Conservation (phyloP, 192 early-diverging fungal genomes). For the Mortierella hygrophila region DNA sequence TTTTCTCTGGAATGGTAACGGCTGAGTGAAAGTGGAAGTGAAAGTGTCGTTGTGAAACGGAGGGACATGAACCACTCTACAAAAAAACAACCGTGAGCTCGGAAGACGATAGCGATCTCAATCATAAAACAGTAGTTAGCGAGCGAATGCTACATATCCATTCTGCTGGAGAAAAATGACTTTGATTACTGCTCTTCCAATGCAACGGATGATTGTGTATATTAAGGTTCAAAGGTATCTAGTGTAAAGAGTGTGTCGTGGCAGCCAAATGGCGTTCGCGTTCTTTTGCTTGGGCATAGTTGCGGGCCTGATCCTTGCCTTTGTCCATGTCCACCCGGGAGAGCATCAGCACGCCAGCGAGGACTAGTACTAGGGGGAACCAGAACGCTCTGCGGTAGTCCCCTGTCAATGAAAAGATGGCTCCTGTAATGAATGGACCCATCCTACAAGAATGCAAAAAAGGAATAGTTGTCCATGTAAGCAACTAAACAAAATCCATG, state of each 20-base stretch:
- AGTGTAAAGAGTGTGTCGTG: background rate
- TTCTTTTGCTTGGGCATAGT: conserved; percentile 1
- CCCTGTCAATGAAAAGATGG: conserved; percentile 65
- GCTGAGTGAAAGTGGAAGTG: background rate
- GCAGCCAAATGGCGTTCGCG: background rate
- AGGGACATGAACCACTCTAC: too few relatives aligned
- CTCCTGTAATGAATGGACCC: conserved; percentile 78
- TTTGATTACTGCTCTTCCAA: too few relatives aligned
- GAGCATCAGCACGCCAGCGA: conserved; percentile 58
- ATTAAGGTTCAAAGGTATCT: background rate
- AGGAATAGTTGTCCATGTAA: background rate
- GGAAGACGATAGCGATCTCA: too few relatives aligned
- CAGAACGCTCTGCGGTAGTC: conserved; percentile 60
- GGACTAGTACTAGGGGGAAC: conserved; percentile 62
- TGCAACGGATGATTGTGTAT: background rate
- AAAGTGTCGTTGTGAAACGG: background rate
- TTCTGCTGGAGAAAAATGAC: too few relatives aligned
- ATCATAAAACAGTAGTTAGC: too few relatives aligned
- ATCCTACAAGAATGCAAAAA: conserved; percentile 44
- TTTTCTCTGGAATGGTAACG: background rate
- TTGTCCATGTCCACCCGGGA: conserved; percentile 60
- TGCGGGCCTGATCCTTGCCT: conserved; percentile 63
- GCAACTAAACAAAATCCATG: background rate
- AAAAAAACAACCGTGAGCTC: too few relatives aligned
- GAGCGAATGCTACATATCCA: too few relatives aligned